phyloP scores from a whole-genome alignment of 106 monocot genomes.

The Xerophyta viscosa region DNA sequence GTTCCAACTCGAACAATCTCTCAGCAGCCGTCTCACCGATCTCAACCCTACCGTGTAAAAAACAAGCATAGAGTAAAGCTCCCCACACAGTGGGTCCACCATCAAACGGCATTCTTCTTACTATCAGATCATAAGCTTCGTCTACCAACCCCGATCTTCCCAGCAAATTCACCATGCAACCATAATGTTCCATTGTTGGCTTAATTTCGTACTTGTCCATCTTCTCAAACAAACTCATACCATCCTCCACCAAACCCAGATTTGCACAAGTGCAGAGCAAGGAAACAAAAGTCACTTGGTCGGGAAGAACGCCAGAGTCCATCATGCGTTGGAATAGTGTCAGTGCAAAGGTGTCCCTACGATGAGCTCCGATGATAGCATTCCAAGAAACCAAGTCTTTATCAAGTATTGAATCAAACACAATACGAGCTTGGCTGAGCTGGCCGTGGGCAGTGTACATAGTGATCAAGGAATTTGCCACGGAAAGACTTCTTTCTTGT shows the following conservation, averaged over 20 bases:
- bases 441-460: slow-evolving; percentile 33
- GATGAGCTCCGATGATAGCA: slow-evolving; percentile 52
- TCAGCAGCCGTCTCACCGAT: slow-evolving; percentile 52
- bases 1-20: slow-evolving; percentile 76
- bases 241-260: slow-evolving; percentile 49
- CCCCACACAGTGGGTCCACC: slow-evolving; percentile 62
- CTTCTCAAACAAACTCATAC: slow-evolving; percentile 55
- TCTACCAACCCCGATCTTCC: slow-evolving; percentile 65
- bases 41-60: slow-evolving; percentile 42
- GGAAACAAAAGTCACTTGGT: slow-evolving; percentile 58
- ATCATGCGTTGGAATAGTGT: slow-evolving; percentile 49
- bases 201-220: slow-evolving; percentile 34
- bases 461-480: slow-evolving; percentile 54
- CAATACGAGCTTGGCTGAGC: slow-evolving; percentile 9
- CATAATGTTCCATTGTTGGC: slow-evolving; percentile 57
- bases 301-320: slow-evolving; percentile 42
- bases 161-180: slow-evolving; percentile 80
- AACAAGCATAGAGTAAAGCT: slow-evolving; percentile 57
- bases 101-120: slow-evolving; percentile 25
- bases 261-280: slow-evolving; percentile 66
- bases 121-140: slow-evolving; percentile 49
- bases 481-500: slow-evolving; percentile 31
- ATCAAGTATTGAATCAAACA: slow-evolving; percentile 47
- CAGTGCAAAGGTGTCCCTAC: slow-evolving; percentile 20
- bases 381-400: slow-evolving; percentile 88